Percentiles rank a stretch among this genome's conserved stretches.
Evolutionary conservation across 805 yeast species (phyloP).

Genomic region (Candida hispaniensis): DNA sequence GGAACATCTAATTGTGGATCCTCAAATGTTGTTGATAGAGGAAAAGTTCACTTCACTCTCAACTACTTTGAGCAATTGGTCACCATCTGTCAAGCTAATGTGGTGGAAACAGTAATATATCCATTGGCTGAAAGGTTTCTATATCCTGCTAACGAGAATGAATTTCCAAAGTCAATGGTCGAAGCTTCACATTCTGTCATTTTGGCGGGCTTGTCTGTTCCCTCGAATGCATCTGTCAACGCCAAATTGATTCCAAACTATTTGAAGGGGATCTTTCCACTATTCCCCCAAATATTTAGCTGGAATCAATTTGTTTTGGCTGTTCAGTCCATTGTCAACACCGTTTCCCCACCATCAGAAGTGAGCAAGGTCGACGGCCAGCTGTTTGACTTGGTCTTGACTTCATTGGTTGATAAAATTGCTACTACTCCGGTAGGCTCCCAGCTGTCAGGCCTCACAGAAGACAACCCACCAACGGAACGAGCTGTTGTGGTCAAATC

Average conservation of each 20-base stretch:
- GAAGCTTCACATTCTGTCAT: constrained; percentile 60
- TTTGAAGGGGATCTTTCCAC: constrained; percentile 37
- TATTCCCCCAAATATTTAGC: constrained; percentile 48
- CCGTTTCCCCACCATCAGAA: constrained; percentile 31
- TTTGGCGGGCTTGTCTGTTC: constrained; percentile 29
- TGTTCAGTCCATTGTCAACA: constrained; percentile 42
- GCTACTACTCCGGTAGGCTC: neutral
- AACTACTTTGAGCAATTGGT: constrained; percentile 29
- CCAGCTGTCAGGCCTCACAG: neutral
- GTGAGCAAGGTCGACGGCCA: constrained; percentile 21
- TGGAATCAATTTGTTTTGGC: constrained; percentile 48
- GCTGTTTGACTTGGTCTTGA: constrained; percentile 31
- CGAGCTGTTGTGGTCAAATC: constrained; percentile 19
- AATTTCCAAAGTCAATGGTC: constrained; percentile 29
- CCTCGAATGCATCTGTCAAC: constrained; percentile 8
- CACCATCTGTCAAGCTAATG: constrained; percentile 28
- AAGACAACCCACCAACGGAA: constrained; percentile 9
- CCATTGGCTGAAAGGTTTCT: constrained; percentile 25
- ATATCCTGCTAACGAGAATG: constrained; percentile 17
- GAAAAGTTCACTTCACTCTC: constrained; percentile 26
- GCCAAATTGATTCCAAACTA: constrained; percentile 31
- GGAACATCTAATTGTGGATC: constrained; percentile 24
- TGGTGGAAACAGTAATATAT: constrained; percentile 29
- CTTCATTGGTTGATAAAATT: constrained; percentile 20
- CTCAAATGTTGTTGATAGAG: constrained; percentile 22